These are phyloP conservation scores for Arabis hirsuta DNA, from an alignment of 345 rosid species.

Conservation along the genomic window DNA sequence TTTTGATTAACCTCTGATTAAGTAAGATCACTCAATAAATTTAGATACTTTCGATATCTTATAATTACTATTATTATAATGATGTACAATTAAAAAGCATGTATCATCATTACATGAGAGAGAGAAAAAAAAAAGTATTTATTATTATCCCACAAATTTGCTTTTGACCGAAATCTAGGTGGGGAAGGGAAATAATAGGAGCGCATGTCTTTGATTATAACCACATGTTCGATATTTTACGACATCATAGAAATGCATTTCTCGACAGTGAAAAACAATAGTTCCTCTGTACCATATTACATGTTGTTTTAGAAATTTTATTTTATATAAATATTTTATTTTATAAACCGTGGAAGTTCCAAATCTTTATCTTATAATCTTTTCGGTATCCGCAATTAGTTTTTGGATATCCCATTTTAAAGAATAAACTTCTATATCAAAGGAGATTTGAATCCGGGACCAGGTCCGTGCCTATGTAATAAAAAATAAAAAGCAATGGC, in stretches of 20 bases:
- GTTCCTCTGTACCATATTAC: no score
- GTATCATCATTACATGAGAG: constrained; percentile 32
- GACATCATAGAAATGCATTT: constrained; percentile 34
- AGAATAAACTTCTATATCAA: no score
- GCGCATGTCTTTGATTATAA: constrained; percentile 31
- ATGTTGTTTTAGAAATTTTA: no score
- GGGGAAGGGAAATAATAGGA: neutral
- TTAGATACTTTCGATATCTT: constrained; percentile 20
- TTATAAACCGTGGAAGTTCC: no score
- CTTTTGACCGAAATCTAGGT: constrained; percentile 36
- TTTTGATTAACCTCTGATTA: constrained; percentile 29
- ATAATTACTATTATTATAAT: neutral
- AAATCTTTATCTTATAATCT: no score
- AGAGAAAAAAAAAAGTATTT: neutral
- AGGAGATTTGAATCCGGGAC: no score
- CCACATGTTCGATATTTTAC: constrained; percentile 41
- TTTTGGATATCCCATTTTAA: no score
- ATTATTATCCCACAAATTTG: constrained; percentile 25
- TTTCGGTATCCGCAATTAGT: no score
- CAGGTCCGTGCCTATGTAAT: no score
- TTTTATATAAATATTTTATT: no score
- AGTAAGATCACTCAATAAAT: constrained; percentile 9
- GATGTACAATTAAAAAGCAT: constrained; percentile 26
- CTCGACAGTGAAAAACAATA: neutral
- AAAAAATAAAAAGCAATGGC: no score